Percentiles rank a stretch among this genome's conserved stretches.
Conservation (phyloP, 352 stramenopile species). For the Phytophthora boehmeriae region DNA sequence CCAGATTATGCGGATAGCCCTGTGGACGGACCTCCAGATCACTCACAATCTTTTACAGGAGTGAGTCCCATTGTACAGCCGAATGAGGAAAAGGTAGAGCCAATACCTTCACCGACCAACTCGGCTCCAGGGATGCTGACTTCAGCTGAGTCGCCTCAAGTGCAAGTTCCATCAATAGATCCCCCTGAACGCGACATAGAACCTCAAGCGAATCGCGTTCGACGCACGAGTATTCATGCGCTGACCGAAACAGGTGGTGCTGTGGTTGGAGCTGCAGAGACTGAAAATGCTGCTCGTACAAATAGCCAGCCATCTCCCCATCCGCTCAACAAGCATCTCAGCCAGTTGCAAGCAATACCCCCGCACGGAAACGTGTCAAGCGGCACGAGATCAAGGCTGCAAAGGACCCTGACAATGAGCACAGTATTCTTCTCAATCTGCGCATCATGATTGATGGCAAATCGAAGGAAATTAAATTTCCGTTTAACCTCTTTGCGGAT, state of each 20-base stretch:
- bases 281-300: constrained; percentile 13
- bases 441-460: constrained; percentile 91
- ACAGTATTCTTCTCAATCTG: constrained; percentile 90
- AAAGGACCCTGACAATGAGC: constrained; percentile 81
- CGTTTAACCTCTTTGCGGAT: constrained; percentile 95
- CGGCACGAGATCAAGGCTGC: constrained; percentile 85
- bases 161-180: constrained; percentile 33
- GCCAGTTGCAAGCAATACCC: constrained; percentile 5
- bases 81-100: constrained; percentile 15
- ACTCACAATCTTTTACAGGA: constrained; percentile 36
- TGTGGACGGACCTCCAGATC: constrained; percentile 21
- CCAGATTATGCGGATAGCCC: constrained; percentile 45
- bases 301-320: constrained; percentile 15
- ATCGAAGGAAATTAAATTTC: constrained; percentile 97
- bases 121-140: constrained; percentile 40
- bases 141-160: constrained; percentile 29
- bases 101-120: constrained; percentile 14
- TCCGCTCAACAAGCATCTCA: constrained; percentile 9
- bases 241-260: constrained; percentile 16
- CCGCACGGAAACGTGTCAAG: constrained; percentile 59
- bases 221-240: constrained; percentile 42
- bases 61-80: constrained; percentile 6
- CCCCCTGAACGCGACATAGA: constrained; percentile 39
- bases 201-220: constrained; percentile 24
- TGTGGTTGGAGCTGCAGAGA: constrained; percentile 15